These are phyloP conservation scores for Groenewaldozyma auringiensis DNA, from an alignment of 1,139 yeast species.

Conservation along the genomic window DNA sequence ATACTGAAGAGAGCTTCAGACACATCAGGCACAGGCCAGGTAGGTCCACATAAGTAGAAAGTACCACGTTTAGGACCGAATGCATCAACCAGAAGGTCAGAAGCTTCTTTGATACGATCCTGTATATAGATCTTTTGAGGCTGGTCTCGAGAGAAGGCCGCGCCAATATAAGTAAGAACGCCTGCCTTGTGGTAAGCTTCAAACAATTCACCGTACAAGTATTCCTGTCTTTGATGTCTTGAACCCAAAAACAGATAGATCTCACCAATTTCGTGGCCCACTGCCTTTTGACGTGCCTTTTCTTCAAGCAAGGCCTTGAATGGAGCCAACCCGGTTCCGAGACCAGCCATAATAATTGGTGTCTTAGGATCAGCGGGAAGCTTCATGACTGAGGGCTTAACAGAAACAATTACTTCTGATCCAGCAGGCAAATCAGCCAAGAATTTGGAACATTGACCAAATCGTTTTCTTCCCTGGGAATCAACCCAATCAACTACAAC, in stretches of 20 bases:
- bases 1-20: conserved; percentile 86
- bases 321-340: conserved; percentile 98
- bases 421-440: conserved; percentile 74
- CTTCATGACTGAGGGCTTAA: conserved; percentile 96
- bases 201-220: conserved; percentile 94
- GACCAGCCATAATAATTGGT: conserved; percentile 94
- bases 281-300: conserved; percentile 85
- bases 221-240: conserved; percentile 93
- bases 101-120: conserved; percentile 77
- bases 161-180: conserved; percentile 88
- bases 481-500: conserved; percentile 98
- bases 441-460: conserved; percentile 91
- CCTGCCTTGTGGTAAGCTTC: conserved; percentile 94
- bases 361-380: conserved; percentile 79
- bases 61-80: conserved; percentile 74
- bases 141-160: conserved; percentile 98
- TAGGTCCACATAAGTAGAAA: conserved; percentile 96
- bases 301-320: conserved; percentile 97
- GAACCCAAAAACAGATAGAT: conserved; percentile 87
- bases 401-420: conserved; percentile 83
- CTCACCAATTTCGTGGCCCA: conserved; percentile 85
- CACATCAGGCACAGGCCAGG: conserved; percentile 99
- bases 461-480: conserved; percentile 75
- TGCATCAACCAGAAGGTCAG: conserved; percentile 68
- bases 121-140: conserved; percentile 91